Conservation (phyloP, 2,329 filamentous ascomycete genomes). For the Didymella glomerata region DNA sequence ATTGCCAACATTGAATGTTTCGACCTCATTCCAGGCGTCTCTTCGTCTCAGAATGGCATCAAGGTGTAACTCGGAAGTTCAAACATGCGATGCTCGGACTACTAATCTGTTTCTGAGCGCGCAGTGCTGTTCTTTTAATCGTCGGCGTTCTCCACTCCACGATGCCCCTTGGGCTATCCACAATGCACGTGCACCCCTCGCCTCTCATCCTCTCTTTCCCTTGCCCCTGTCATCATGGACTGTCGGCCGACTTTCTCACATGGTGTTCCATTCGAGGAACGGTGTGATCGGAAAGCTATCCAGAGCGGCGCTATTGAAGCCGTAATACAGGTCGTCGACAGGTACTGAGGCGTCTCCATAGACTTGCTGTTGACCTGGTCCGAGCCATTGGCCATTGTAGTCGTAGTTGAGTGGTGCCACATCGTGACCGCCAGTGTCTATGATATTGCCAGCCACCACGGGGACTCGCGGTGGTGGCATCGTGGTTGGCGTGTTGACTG, state of each 20-base stretch:
- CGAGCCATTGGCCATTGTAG: conserved; percentile 23
- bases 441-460: not conserved
- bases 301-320: conserved; percentile 38
- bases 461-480: conserved; percentile 9
- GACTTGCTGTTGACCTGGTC: conserved; percentile 23
- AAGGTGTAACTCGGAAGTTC: too few species aligned
- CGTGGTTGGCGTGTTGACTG: conserved; percentile 13
- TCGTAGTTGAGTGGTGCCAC: conserved; percentile 18
- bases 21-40: too few species aligned
- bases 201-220: too few species aligned
- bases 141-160: too few species aligned
- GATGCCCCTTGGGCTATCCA: too few species aligned
- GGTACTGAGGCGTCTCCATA: conserved; percentile 28
- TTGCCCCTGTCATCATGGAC: too few species aligned
- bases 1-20: too few species aligned
- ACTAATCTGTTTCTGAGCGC: too few species aligned
- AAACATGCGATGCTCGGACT: too few species aligned
- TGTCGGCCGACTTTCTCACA: conserved; percentile 7
- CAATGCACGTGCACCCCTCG: too few species aligned
- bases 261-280: conserved; percentile 26
- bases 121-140: too few species aligned
- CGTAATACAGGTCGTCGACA: conserved; percentile 38
- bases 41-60: too few species aligned
- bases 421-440: conserved; percentile 6
- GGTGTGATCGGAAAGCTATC: conserved; percentile 34